Conservation (phyloP, 2,329 filamentous ascomycete genomes). For the Neonectria punicea region DNA sequence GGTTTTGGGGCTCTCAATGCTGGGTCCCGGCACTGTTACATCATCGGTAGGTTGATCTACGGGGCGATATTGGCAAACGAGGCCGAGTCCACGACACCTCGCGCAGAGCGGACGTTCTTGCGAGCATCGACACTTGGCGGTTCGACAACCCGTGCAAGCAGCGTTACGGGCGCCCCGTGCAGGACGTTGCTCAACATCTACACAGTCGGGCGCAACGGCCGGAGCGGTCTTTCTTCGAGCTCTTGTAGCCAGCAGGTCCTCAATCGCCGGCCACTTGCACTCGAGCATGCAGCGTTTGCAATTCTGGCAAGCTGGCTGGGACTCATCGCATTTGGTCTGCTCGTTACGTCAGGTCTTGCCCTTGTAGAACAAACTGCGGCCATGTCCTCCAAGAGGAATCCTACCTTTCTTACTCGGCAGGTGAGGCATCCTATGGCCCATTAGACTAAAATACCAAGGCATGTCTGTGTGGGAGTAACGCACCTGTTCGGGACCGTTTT, state of each 20-base stretch:
- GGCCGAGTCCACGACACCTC: background rate
- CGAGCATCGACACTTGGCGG: background rate
- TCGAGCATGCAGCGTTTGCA: conserved; percentile 11
- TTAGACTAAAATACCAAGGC: background rate
- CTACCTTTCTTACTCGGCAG: conserved; percentile 13
- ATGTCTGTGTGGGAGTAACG: background rate
- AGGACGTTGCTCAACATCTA: background rate
- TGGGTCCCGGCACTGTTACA: background rate
- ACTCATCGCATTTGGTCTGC: conserved; percentile 16
- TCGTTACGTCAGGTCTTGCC: background rate
- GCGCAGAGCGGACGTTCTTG: conserved; percentile 1
- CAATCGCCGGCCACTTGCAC: conserved; percentile 16
- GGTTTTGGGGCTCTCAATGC: background rate
- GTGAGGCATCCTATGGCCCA: conserved; percentile 4
- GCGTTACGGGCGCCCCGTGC: background rate
- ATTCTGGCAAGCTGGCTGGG: conserved; percentile 11
- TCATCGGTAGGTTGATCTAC: background rate
- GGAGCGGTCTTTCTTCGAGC: background rate
- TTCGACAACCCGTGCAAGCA: background rate
- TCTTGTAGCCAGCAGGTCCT: conserved; percentile 2
- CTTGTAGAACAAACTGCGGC: background rate
- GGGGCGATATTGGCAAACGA: conserved; percentile 1
- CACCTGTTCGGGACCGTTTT: conserved; percentile 14
- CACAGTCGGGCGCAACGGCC: background rate
- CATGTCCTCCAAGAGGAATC: background rate